phyloP scores from a whole-genome alignment of 768 basidiomycete species.

The Phlegmacium glaucopus region DNA sequence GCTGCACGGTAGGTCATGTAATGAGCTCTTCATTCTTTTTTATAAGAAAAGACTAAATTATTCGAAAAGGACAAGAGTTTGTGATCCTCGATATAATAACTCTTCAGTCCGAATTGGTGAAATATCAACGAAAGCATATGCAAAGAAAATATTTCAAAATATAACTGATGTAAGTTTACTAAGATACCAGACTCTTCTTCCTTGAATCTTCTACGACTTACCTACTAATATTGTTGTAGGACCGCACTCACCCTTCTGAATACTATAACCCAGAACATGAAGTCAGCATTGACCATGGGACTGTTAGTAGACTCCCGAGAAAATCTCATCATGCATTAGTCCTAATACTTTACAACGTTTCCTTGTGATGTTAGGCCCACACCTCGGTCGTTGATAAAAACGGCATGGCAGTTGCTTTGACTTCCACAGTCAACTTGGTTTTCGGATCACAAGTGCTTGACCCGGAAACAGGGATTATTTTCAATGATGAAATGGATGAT shows the following conservation, averaged over 20 bases:
- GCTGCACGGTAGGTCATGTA: slow-evolving; percentile 36
- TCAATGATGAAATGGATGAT: slow-evolving; percentile 97
- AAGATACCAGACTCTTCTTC: neutral
- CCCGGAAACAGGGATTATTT: slow-evolving; percentile 79
- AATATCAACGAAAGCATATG: slow-evolving; percentile 70
- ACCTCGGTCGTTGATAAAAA: slow-evolving; percentile 77
- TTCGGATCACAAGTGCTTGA: slow-evolving; percentile 91
- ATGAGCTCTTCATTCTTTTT: neutral
- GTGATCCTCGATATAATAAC: slow-evolving; percentile 71
- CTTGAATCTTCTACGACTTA: neutral
- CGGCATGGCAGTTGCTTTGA: slow-evolving; percentile 85
- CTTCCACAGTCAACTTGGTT: slow-evolving; percentile 85
- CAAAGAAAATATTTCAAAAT: slow-evolving; percentile 54
- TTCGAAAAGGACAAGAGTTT: slow-evolving; percentile 66
- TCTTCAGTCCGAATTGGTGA: slow-evolving; percentile 52
- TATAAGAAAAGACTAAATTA: no score
- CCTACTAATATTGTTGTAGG: slow-evolving; percentile 40
- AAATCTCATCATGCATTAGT: neutral
- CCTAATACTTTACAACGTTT: neutral
- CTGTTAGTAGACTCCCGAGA: slow-evolving; percentile 44
- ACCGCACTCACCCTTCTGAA: slow-evolving; percentile 71
- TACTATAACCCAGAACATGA: slow-evolving; percentile 88
- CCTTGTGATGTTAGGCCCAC: slow-evolving; percentile 59
- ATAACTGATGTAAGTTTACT: slow-evolving; percentile 71
- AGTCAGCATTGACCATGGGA: slow-evolving; percentile 80